phyloP scores from a whole-genome alignment of 2,329 filamentous ascomycete species.

The Juglanconis sp. region DNA sequence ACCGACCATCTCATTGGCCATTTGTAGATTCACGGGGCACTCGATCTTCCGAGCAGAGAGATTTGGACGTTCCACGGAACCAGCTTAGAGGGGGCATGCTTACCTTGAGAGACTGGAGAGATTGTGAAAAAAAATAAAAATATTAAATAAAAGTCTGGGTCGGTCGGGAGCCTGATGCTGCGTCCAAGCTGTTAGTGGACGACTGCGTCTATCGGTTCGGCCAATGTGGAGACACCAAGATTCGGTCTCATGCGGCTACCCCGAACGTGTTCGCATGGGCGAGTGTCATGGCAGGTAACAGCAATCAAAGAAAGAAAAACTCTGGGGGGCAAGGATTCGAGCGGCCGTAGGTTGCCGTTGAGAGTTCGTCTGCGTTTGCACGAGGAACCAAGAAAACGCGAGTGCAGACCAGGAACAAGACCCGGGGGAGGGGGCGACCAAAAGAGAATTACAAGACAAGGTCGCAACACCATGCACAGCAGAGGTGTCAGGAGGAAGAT shows the following conservation, averaged over 20 bases:
- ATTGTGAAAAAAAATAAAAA: constrained; percentile 29
- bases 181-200: constrained; percentile 22
- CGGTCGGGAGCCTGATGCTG: constrained; percentile 17
- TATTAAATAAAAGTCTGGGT: constrained; percentile 18
- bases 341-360: constrained; percentile 32
- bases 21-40: neutral
- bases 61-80: constrained; percentile 9
- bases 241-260: constrained; percentile 41
- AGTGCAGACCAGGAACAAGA: neutral
- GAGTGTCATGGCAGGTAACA: constrained; percentile 29
- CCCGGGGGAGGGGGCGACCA: neutral
- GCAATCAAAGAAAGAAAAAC: constrained; percentile 31
- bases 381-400: neutral
- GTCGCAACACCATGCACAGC: constrained; percentile 16
- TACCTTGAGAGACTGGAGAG: constrained; percentile 24
- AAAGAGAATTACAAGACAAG: constrained; percentile 16
- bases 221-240: constrained; percentile 28
- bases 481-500: constrained; percentile 7
- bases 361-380: constrained; percentile 26
- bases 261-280: constrained; percentile 45
- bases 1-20: constrained; percentile 7
- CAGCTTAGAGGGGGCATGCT: neutral
- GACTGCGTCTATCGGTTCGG: constrained; percentile 9
- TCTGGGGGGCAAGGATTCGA: constrained; percentile 2
- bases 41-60: constrained; percentile 2